Evolutionary conservation across 768 basidiomycete genomes (phyloP).

Genomic region (Tricholoma furcatifolium): DNA sequence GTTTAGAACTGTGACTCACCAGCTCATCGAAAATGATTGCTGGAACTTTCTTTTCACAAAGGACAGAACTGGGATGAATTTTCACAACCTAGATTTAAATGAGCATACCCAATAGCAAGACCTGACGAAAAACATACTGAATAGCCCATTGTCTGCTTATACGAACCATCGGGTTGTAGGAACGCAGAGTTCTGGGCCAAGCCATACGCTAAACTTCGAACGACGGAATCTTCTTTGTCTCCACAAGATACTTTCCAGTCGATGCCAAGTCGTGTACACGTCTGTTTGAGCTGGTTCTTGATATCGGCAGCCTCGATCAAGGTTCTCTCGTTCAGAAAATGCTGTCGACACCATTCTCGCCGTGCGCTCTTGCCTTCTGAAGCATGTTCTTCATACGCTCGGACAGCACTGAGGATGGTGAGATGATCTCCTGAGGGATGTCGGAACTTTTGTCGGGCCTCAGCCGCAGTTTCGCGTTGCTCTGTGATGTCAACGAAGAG

Average conservation of each 20-base stretch:
- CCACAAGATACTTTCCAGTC: conserved; percentile 60
- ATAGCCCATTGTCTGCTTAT: conserved; percentile 78
- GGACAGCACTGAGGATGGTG: conserved; percentile 82
- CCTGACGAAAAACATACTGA: conserved; percentile 40
- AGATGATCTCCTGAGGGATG: conserved; percentile 90
- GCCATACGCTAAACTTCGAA: conserved; percentile 74
- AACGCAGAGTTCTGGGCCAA: conserved; percentile 83
- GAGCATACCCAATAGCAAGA: conserved; percentile 1
- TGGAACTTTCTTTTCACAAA: conserved; percentile 78
- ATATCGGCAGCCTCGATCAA: conserved; percentile 79
- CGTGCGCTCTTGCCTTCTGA: conserved; percentile 39
- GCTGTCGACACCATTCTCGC: conserved; percentile 79
- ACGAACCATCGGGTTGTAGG: conserved; percentile 81
- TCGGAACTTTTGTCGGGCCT: conserved; percentile 74
- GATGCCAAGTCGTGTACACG: conserved; percentile 59
- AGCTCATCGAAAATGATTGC: conserved; percentile 94
- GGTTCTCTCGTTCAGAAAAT: conserved; percentile 82
- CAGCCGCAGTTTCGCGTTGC: conserved; percentile 68
- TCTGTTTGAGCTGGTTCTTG: conserved; percentile 69
- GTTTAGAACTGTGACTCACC: conserved; percentile 43
- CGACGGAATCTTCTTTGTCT: conserved; percentile 64
- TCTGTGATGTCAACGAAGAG: conserved; percentile 79
- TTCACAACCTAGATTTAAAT: conserved; percentile 57
- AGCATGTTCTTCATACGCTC: conserved; percentile 74
- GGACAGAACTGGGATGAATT: conserved; percentile 85